Evolutionary conservation across 129 eudicot genomes (phyloP).

Genomic region (Centella asiatica): DNA sequence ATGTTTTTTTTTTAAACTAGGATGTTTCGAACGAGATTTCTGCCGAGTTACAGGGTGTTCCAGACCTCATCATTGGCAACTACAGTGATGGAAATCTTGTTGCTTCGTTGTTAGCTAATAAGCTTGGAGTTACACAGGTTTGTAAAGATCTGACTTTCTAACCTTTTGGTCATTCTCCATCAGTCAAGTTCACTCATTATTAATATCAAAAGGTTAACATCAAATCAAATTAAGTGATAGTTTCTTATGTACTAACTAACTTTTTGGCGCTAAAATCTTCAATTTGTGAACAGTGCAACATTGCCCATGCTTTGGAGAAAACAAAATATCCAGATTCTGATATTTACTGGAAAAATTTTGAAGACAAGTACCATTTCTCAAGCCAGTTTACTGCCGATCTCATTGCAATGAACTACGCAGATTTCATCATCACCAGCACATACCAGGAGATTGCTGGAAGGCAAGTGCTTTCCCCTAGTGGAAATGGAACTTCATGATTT

Average conservation of each 20-base stretch:
- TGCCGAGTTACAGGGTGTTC: slow-evolving; percentile 30
- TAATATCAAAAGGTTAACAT: no score
- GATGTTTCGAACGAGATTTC: slow-evolving; percentile 32
- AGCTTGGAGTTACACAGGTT: slow-evolving; percentile 34
- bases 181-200: neutral
- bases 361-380: slow-evolving; percentile 36
- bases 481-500: neutral
- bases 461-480: slow-evolving; percentile 5
- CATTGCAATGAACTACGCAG: slow-evolving; percentile 30
- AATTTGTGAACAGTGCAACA: slow-evolving; percentile 19
- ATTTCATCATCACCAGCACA: slow-evolving; percentile 37
- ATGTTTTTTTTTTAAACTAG: no score
- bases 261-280: neutral
- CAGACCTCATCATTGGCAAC: slow-evolving; percentile 37
- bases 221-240: no score
- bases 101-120: slow-evolving; percentile 33
- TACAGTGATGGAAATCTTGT: slow-evolving; percentile 42
- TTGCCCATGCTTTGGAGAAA: slow-evolving; percentile 37
- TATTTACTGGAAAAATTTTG: slow-evolving; percentile 25
- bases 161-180: neutral
- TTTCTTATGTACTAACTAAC: neutral
- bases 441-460: slow-evolving; percentile 40
- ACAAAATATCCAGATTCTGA: slow-evolving; percentile 35
- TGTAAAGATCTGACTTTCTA: neutral
- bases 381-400: slow-evolving; percentile 39